Evolutionary conservation across 257 asterid species (phyloP).

Genomic region (Jasminum sambac): DNA sequence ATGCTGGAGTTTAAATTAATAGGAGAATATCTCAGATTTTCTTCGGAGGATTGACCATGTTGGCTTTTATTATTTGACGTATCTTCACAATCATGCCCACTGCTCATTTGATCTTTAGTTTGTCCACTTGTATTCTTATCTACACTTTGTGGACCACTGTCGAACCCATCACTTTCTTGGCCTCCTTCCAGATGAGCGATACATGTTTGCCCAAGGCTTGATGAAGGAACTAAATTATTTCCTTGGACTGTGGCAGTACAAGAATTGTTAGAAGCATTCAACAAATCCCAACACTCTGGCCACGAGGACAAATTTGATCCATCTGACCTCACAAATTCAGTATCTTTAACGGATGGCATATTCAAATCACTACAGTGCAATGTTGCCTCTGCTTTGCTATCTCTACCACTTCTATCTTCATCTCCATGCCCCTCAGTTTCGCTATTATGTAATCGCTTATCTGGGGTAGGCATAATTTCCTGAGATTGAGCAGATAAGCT

Average conservation of each 20-base stretch:
- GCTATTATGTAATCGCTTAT: background rate
- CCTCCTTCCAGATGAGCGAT: slow-evolving; percentile 23
- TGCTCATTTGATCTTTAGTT: slow-evolving; percentile 31
- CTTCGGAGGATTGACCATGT: slow-evolving; percentile 42
- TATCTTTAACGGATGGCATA: slow-evolving; percentile 29
- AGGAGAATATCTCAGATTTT: slow-evolving; percentile 32
- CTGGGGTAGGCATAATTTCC: slow-evolving; percentile 30
- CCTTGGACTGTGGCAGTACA: slow-evolving; percentile 30
- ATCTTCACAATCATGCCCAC: slow-evolving; percentile 28
- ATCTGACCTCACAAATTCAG: slow-evolving; percentile 35
- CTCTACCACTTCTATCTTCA: slow-evolving; percentile 8
- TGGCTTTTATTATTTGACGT: slow-evolving; percentile 28
- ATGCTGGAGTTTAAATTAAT: slow-evolving; percentile 36
- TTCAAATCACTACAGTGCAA: slow-evolving; percentile 1
- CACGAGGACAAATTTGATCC: slow-evolving; percentile 40
- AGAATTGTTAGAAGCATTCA: slow-evolving; percentile 39
- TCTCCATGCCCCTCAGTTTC: slow-evolving; percentile 14
- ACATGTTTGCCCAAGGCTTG: slow-evolving; percentile 27
- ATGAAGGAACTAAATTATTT: slow-evolving; percentile 26
- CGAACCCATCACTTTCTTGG: slow-evolving; percentile 29
- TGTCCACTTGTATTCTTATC: slow-evolving; percentile 27
- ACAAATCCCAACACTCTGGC: slow-evolving; percentile 52
- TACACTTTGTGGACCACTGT: slow-evolving; percentile 35
- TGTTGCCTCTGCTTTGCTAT: slow-evolving; percentile 25
- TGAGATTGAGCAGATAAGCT: slow-evolving; percentile 34